A percentile compares a stretch with the other conserved stretches of the same genome.
These are phyloP conservation scores for Pleurotus tuoliensis DNA, from an alignment of 768 basidiomycete species.

Conservation along the genomic window DNA sequence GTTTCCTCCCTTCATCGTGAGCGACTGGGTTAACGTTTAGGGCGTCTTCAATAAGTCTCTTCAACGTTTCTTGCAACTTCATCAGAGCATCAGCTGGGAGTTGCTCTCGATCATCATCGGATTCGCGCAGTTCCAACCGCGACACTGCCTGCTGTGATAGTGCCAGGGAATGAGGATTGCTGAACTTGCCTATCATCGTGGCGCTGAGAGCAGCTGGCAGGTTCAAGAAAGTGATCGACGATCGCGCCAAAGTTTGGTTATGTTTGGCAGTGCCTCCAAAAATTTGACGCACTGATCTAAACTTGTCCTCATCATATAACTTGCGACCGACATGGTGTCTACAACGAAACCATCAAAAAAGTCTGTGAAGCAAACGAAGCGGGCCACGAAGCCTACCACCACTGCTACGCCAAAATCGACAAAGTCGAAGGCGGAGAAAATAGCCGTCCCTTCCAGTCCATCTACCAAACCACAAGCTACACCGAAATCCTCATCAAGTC, in stretches of 20 bases:
- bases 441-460: background rate
- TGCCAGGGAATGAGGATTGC: conserved; percentile 2
- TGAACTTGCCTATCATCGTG: background rate
- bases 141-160: background rate
- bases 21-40: background rate
- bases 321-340: background rate
- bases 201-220: too few species aligned
- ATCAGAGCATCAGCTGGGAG: background rate
- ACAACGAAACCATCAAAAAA: background rate
- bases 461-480: background rate
- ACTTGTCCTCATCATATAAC: background rate
- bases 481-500: background rate
- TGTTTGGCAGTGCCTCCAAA: background rate
- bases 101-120: background rate
- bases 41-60: background rate
- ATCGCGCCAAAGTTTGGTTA: background rate
- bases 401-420: background rate
- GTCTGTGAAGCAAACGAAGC: background rate
- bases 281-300: background rate
- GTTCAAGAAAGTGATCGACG: background rate
- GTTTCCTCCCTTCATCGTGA: background rate
- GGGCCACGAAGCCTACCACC: background rate
- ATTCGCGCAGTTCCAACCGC: background rate
- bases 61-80: background rate
- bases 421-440: background rate